Evolutionary conservation across 176 grass and related monocot species (phyloP).

Genomic region (Oryza nivara): DNA sequence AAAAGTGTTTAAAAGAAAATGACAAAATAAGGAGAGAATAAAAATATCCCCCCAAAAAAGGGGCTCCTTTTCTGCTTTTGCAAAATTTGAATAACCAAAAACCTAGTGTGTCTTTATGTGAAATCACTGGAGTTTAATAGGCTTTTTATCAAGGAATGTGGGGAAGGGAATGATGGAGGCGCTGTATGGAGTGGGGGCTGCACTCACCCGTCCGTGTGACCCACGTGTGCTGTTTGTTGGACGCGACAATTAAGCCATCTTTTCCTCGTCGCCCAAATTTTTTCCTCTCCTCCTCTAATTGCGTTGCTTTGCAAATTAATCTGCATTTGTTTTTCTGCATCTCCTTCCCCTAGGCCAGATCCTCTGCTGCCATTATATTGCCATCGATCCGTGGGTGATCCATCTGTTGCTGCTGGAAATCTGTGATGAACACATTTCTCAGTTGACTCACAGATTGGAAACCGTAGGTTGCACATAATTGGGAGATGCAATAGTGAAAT

Average conservation of each 20-base stretch:
- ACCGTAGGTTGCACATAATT: background rate
- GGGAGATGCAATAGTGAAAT: background rate
- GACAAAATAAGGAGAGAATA: background rate
- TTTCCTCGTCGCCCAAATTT: background rate
- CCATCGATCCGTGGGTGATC: background rate
- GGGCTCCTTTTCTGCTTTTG: background rate
- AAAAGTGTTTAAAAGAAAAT: background rate
- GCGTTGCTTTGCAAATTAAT: background rate
- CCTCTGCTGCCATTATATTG: background rate
- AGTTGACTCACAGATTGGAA: background rate
- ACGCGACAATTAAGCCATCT: background rate
- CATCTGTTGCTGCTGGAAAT: background rate
- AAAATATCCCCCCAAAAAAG: background rate
- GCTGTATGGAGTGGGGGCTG: conserved; percentile 24
- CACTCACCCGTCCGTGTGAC: conserved; percentile 38
- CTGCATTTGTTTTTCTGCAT: background rate
- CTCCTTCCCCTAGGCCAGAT: background rate
- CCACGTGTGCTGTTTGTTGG: conserved; percentile 65
- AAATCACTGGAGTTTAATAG: background rate
- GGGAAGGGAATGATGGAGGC: conserved; percentile 40
- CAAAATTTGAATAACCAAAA: background rate
- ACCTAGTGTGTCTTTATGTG: background rate
- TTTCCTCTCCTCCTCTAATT: background rate
- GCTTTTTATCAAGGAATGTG: conserved; percentile 14
- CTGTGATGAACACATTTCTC: background rate